Evolutionary conservation across 768 basidiomycete genomes (phyloP), one percentile per base, ranked within the genome.

Genomic region (Boletus rufocinnamomeus): DNA sequence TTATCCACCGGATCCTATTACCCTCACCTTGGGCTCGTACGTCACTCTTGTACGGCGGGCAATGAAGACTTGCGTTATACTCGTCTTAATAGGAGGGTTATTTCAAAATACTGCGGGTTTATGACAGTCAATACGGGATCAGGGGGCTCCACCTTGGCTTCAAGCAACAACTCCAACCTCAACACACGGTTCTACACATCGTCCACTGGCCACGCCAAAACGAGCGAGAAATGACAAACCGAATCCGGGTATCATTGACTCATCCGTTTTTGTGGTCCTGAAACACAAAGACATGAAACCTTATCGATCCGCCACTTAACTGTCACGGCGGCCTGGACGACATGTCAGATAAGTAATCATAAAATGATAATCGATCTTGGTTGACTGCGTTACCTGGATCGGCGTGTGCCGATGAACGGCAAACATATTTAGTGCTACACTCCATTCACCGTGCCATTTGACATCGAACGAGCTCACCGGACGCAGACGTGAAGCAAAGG

Each of bases 1-100:
- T 47, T 58, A 52, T 59, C 34, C 44, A 48, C 40, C 55, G 58
- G 64, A 54, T 54, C 58, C 41, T 46, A 51, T 47, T n/a, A 40
- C 25, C 7, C 37, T 41, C 30, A 13, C 34, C 32, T 38, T 16
- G n/a, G n/a, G 6, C 19, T 47, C 37, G 50, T 54, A 34, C 48
- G 35, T 16, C 40, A 34, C 40, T 40, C 17, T 9, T 23, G 46
- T 44, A 28, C 41, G 13, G 11, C 21, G 35, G 16, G 19, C 19
- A 17, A 7, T 21, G 38, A 27, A 23, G 21, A 23, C 25, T 32
- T 25, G 2, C 19, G 23, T 21, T 43, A 25, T 23, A 38, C 51
- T 11, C 17, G 6, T 30, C 35, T 27, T 25, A 14, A 5, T 13
- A 25, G 23, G 28, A 49, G 17, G 19, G 34, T 17, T n/a, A 43